These are phyloP conservation scores for Xylaria sp. DNA, from an alignment of 2,329 filamentous ascomycete genomes.

Conservation along the genomic window DNA sequence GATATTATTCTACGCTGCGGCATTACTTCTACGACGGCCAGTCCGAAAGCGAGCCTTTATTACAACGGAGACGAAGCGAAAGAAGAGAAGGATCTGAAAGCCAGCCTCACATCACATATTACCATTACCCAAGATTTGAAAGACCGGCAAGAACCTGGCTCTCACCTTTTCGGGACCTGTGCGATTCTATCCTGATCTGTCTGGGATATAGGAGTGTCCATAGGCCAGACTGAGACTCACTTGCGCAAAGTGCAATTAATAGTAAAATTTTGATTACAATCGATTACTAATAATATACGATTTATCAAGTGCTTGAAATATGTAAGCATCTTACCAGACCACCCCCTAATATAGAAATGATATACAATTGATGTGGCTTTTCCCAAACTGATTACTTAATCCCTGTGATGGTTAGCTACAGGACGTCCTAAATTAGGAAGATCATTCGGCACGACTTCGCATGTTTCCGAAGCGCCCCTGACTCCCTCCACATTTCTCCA, in stretches of 20 bases:
- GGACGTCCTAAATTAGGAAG: constrained; percentile 27
- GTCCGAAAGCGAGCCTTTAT: background rate
- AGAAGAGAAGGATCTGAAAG: background rate
- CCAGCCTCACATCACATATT: background rate
- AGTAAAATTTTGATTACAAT: background rate
- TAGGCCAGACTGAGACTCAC: background rate
- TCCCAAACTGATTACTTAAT: constrained; percentile 9
- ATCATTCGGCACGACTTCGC: constrained; percentile 37
- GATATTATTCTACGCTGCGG: background rate
- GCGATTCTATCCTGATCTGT: constrained; percentile 19
- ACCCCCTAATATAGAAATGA: background rate
- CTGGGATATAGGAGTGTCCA: constrained; percentile 22
- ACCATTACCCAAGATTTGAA: background rate
- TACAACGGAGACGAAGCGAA: background rate
- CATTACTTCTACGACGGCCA: background rate
- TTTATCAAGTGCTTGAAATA: background rate
- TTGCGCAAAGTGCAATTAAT: background rate
- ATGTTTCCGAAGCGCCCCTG: constrained; percentile 39
- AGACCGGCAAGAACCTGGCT: constrained; percentile 2
- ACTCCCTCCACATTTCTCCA: constrained; percentile 39
- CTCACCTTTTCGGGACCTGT: background rate
- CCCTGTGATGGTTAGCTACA: constrained; percentile 35
- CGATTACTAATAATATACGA: constrained; percentile 2
- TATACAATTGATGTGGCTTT: background rate
- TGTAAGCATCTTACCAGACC: background rate